phyloP scores from a whole-genome alignment of 345 rosid species.

The Lepidium sativum region DNA sequence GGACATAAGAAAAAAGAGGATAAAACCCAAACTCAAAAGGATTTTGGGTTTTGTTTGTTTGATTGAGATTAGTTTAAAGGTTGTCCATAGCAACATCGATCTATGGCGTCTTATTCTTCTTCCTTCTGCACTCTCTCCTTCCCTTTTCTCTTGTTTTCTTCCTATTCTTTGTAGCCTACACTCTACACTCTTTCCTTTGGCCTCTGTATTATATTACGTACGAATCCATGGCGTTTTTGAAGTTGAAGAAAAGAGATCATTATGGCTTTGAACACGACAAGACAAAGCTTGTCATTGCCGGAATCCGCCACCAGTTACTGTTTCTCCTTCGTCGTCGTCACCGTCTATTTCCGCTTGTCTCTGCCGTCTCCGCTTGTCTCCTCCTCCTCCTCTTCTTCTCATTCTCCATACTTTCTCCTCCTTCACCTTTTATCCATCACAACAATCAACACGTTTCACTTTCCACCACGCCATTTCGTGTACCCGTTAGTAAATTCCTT shows the following conservation, averaged over 20 bases:
- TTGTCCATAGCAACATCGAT: too few species aligned
- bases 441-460: constrained; percentile 20
- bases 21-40: background rate
- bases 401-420: constrained; percentile 35
- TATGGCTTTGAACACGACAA: constrained; percentile 5
- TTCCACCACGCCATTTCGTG: constrained; percentile 25
- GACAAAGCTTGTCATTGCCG: constrained; percentile 24
- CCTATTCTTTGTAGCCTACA: constrained; percentile 25
- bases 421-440: constrained; percentile 40
- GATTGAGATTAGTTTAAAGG: constrained; percentile 15
- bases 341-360: constrained; percentile 51
- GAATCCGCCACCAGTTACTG: constrained; percentile 27
- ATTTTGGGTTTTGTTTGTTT: background rate
- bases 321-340: constrained; percentile 45
- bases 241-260: constrained; percentile 40
- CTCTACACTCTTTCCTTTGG: too few species aligned
- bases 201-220: too few species aligned
- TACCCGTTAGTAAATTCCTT: constrained; percentile 60
- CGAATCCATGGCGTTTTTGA: constrained; percentile 24
- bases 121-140: constrained; percentile 27
- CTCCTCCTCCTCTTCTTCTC: constrained; percentile 45
- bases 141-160: constrained; percentile 23
- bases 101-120: constrained; percentile 8
- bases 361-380: constrained; percentile 47
- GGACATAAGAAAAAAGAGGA: background rate